Evolutionary conservation across 345 rosid species (phyloP).

Genomic region (Odontarrhena argentea): DNA sequence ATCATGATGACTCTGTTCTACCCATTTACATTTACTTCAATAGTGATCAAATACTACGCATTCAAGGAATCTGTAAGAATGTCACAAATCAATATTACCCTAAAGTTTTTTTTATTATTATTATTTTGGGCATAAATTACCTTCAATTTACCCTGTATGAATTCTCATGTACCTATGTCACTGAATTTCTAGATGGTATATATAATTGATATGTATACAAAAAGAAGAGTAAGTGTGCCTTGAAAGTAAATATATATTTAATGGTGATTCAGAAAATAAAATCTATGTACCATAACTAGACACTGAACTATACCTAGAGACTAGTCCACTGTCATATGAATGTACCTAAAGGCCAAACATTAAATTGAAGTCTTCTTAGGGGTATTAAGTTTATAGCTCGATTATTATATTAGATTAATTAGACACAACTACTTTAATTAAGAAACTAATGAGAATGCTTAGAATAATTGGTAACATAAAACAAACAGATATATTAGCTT

Average conservation of each 20-base stretch:
- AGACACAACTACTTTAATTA: not conserved
- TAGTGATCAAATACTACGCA: slow-evolving; percentile 15
- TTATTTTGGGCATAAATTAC: not conserved
- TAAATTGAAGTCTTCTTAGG: slow-evolving; percentile 10
- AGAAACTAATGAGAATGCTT: slow-evolving; percentile 9
- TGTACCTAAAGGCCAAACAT: slow-evolving; percentile 16
- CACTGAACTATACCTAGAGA: slow-evolving; percentile 32
- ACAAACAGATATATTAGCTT: too few relatives aligned
- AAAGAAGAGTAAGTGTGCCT: slow-evolving; percentile 24
- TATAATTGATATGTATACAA: not conserved
- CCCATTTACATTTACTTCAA: slow-evolving; percentile 25
- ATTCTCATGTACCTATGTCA: slow-evolving; percentile 18
- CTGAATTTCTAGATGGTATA: slow-evolving; percentile 28
- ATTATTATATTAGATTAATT: not conserved
- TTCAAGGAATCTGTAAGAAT: slow-evolving; percentile 9
- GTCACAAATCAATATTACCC: not conserved
- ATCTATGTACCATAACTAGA: slow-evolving; percentile 33
- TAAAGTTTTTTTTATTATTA: not conserved
- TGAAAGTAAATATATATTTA: slow-evolving; percentile 30
- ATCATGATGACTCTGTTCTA: slow-evolving; percentile 36
- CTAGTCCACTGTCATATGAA: slow-evolving; percentile 39
- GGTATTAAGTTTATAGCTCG: slow-evolving; percentile 4
- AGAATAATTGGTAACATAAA: not conserved
- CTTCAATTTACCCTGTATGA: slow-evolving; percentile 26
- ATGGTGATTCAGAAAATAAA: slow-evolving; percentile 26